Evolutionary conservation across 495 filamentous ascomycete species (phyloP).

Genomic region (Hypoxylon cercidicola): DNA sequence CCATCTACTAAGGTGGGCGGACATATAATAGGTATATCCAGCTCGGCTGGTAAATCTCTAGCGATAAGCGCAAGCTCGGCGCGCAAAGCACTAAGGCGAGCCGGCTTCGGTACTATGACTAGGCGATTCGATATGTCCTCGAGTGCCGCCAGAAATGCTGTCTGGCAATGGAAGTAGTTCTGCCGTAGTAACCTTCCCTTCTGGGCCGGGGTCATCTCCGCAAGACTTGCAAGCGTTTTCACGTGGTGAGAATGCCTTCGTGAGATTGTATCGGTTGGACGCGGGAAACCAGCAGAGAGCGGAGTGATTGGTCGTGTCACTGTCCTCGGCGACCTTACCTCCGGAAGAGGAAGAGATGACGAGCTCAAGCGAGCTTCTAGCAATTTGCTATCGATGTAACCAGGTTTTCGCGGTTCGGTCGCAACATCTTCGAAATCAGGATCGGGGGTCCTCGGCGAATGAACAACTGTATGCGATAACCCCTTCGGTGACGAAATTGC

Average conservation of each 20-base stretch:
- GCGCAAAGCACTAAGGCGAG: constrained; percentile 76
- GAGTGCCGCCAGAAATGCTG: constrained; percentile 74
- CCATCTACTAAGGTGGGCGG: constrained; percentile 74
- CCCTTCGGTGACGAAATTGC: constrained; percentile 44
- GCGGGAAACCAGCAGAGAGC: constrained; percentile 60
- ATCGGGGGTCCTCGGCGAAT: constrained; percentile 33
- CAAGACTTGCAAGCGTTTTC: constrained; percentile 60
- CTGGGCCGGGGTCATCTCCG: constrained; percentile 63
- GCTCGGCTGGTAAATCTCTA: constrained; percentile 77
- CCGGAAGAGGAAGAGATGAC: constrained; percentile 72
- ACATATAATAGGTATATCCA: constrained; percentile 80
- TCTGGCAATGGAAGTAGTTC: constrained; percentile 80
- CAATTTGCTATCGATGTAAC: constrained; percentile 54
- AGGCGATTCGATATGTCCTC: constrained; percentile 82
- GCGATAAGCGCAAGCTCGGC: constrained; percentile 79
- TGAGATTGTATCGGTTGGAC: constrained; percentile 59
- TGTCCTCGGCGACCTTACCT: constrained; percentile 60
- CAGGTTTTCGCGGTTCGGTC: constrained; percentile 38
- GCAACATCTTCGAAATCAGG: constrained; percentile 22
- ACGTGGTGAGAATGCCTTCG: constrained; percentile 61
- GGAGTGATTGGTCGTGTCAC: constrained; percentile 59
- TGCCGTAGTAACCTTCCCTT: constrained; percentile 71
- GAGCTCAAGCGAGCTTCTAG: constrained; percentile 67
- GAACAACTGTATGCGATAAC: constrained; percentile 38
- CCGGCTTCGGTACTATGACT: constrained; percentile 77